Evolutionary conservation across 257 asterid genomes (phyloP).

Genomic region (Solanum verrucosum): DNA sequence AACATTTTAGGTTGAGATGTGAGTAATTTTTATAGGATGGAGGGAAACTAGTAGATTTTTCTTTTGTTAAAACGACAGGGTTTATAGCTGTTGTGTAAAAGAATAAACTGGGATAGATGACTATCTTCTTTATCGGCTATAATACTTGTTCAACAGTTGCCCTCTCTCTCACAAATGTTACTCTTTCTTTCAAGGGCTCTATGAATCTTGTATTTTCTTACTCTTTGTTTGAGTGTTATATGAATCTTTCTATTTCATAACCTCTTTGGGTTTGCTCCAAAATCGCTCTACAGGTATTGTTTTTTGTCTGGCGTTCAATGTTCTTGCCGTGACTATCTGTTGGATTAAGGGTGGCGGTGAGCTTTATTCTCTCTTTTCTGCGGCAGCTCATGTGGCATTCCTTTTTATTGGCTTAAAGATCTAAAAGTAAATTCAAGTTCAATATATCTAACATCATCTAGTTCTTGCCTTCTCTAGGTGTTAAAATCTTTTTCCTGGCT

Average conservation of each 20-base stretch:
- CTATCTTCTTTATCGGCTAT: background rate
- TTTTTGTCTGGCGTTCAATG: conserved; percentile 84
- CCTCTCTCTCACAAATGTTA: background rate
- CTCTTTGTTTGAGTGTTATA: background rate
- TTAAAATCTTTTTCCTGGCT: conserved; percentile 80
- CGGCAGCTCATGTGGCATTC: background rate
- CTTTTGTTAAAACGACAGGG: background rate
- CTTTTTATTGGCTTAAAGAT: background rate
- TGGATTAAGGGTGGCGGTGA: conserved; percentile 94
- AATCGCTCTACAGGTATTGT: conserved; percentile 60
- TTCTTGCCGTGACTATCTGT: conserved; percentile 67
- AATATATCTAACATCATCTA: conserved; percentile 12
- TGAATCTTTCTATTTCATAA: background rate
- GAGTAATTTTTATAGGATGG: background rate
- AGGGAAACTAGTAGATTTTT: background rate
- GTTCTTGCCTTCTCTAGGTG: conserved; percentile 47
- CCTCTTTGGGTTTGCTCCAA: background rate
- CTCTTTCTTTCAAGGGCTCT: background rate
- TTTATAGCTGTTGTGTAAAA: background rate
- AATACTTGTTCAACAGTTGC: background rate
- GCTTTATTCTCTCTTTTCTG: conserved; percentile 13
- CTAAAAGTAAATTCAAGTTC: background rate
- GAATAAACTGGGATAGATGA: background rate
- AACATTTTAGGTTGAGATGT: background rate
- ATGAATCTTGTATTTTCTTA: background rate